phyloP scores from a whole-genome alignment of 2,329 filamentous ascomycete genomes.

The Nemania serpens region DNA sequence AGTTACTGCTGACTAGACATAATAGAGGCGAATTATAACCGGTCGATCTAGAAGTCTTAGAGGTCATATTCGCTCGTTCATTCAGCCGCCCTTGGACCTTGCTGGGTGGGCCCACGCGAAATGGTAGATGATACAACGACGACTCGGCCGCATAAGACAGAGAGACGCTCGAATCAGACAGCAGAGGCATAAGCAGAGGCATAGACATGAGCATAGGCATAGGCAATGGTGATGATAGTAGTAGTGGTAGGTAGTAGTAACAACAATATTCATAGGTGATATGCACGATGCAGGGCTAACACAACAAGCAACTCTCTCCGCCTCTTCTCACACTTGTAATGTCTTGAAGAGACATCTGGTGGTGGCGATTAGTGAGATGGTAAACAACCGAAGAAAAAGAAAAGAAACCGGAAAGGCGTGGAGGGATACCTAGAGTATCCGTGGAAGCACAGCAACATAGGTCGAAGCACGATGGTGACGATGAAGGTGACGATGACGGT shows the following conservation, averaged over 20 bases:
- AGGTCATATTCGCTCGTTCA: not conserved
- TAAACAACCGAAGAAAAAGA: not conserved
- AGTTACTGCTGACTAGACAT: slow-evolving; percentile 10
- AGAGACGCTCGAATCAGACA: not conserved
- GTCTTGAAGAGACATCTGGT: slow-evolving; percentile 20
- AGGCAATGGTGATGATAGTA: too few relatives aligned
- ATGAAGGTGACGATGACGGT: not conserved
- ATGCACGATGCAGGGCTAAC: slow-evolving; percentile 40
- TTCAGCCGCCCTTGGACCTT: slow-evolving; percentile 10
- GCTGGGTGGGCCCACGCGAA: not conserved
- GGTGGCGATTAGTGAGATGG: slow-evolving; percentile 20
- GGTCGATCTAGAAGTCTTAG: slow-evolving; percentile 5
- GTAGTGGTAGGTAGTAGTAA: too few relatives aligned
- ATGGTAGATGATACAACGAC: slow-evolving; percentile 10
- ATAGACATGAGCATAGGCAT: not conserved
- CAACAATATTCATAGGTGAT: slow-evolving; percentile 23
- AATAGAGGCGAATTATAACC: not conserved
- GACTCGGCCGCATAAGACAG: not conserved
- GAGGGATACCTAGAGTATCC: not conserved
- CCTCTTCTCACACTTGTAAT: slow-evolving; percentile 17
- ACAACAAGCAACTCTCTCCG: slow-evolving; percentile 27
- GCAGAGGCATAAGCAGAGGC: not conserved
- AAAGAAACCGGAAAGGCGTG: not conserved
- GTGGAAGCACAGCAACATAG: not conserved
- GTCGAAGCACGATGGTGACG: not conserved